Evolutionary conservation across 148 eudicot genomes (phyloP).

Genomic region (Fagopyrum esculentum): DNA sequence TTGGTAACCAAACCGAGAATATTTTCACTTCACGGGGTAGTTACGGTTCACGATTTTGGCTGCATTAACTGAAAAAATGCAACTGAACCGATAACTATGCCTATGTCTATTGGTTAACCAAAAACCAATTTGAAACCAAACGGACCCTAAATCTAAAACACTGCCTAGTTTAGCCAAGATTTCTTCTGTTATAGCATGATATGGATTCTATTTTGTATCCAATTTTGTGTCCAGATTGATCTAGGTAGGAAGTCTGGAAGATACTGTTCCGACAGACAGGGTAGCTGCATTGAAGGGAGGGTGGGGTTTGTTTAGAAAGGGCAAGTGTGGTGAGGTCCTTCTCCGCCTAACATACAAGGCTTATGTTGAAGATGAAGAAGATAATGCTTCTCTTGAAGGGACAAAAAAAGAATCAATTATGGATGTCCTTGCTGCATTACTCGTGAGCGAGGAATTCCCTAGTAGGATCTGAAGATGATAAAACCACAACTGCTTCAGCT

Average conservation of each 20-base stretch:
- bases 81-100: too few species aligned
- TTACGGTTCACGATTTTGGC: too few species aligned
- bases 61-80: too few species aligned
- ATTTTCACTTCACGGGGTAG: too few species aligned
- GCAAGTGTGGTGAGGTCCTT: slow-evolving; percentile 62
- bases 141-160: neutral
- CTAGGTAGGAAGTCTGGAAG: slow-evolving; percentile 72
- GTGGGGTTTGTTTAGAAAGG: slow-evolving; percentile 60
- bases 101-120: too few species aligned
- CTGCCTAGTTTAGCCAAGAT: neutral
- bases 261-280: slow-evolving; percentile 82
- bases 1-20: too few species aligned
- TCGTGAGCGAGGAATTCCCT: slow-evolving; percentile 96
- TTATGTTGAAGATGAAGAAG: slow-evolving; percentile 95
- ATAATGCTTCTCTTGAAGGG: slow-evolving; percentile 22
- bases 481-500: slow-evolving; percentile 17
- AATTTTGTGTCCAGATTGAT: slow-evolving; percentile 50
- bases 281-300: slow-evolving; percentile 63
- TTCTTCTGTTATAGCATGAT: neutral
- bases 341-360: slow-evolving; percentile 88
- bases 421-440: slow-evolving; percentile 84
- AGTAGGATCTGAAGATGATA: slow-evolving; percentile 59
- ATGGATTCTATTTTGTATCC: neutral
- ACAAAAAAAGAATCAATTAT: slow-evolving; percentile 65
- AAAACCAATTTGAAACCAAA: too few species aligned